Evolutionary conservation across 140 eudicot species (phyloP), one percentile per base, ranked within the genome.

Genomic region (Artemisia princeps): DNA sequence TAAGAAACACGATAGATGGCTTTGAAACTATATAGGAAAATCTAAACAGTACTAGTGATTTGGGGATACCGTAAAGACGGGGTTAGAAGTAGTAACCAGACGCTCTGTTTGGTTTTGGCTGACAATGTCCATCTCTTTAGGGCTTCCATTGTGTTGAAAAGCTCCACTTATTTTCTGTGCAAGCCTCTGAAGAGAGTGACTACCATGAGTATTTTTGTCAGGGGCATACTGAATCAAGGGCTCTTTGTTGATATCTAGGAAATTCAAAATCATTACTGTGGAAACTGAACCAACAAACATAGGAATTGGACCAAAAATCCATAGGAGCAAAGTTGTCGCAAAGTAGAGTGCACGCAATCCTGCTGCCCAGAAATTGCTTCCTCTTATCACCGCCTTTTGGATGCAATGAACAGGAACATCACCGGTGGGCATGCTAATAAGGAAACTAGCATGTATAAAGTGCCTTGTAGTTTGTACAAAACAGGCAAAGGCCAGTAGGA

Each of bases 231-330:
- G 6, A 30, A 30, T 30, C 40, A 30, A 3, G 7, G 40, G 40
- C 40, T 30, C 40, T n/a, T 65, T 70, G 37, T 75, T 90, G 6
- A 46, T 73, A 77, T 90, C 95, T 1, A 90, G 50, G 2, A 45
- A 62, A 30, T 82, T 44, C 74, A 82, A 40, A 9, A 87, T 13
- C 45, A 55, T 22, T 70, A 80, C 89, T 7, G 66, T 62, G 2
- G 53, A 24, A 13, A 84, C 70, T 0, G 85, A 82, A 53, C 82
- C 78, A 72, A 76, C 78, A 62, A 83, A 74, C 95, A 90, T 87
- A 2, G 97, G 91, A 10, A 90, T 90, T 1, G 95, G 97, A 23
- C 97, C 95, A 24, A 90, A 90, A 16, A 81, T 69, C 95, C 95
- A 90, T 22, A 90, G 42, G 40, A 90, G 40, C 69, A 90, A 72